Evolutionary conservation across 148 eudicot genomes (phyloP), one percentile per base, ranked within the genome.

Genomic region (Nepenthes gracilis): DNA sequence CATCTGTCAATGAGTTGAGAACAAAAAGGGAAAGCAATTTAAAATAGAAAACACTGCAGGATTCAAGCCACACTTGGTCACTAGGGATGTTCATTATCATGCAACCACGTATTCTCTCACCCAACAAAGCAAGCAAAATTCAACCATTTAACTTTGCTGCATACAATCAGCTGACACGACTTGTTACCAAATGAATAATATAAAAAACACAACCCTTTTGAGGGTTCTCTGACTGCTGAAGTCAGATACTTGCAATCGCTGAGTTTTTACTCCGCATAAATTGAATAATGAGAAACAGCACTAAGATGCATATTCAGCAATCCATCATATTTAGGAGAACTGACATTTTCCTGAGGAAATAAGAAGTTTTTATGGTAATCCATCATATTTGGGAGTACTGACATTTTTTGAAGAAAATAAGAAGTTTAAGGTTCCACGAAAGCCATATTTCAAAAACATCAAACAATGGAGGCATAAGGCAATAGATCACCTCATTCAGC

Each of bases 1-100:
- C 99, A 93, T 93, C 99, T 93, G 87, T 58, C 70, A 33, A 61
- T 37, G 62, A 32, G 32, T 36, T 38, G n/a, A 11, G 4, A 52
- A 55, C 32, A 47, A 47, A 7, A 11, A 47, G 59, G 12, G 9
- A 35, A 2, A 33, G 34, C 35, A 33, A 40, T 5, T 49, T 49
- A 11, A 49, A 2, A 49, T 49, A 11, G 2, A n/a, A 49, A 49
- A 49, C 13, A 49, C 13, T 49, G 45, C 45, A 3, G 4, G 45
- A 6, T 3, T 49, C 53, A 49, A 49, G 53, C 6, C 3, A 10
- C 53, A 10, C 53, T n/a, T 49, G 53, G 23, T 23, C 23, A 23
- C 23, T 49, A 6, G 4, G 45, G 45, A 40, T 40, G 45, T 40
- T 40, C 8, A 40, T 4, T 4, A 40, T 40, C 45, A 4, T 40